Evolutionary conservation across 192 early-diverging fungal genomes (phyloP).

Genomic region (Dispira parvispora): DNA sequence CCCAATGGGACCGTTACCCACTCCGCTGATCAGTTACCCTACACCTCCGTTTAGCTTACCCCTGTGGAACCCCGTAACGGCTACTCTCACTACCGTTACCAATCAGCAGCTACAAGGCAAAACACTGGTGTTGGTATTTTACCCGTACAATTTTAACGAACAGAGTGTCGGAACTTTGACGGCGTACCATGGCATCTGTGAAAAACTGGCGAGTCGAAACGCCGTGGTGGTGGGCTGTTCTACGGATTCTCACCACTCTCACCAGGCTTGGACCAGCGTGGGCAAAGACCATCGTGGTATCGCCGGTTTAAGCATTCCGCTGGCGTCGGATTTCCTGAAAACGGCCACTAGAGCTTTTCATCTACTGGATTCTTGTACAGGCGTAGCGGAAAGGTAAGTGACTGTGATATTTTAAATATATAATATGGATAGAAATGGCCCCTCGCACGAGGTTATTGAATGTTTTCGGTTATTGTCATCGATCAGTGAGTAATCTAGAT

Average conservation of each 20-base stretch:
- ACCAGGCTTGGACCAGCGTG: background rate
- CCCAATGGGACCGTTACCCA: background rate
- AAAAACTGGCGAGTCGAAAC: background rate
- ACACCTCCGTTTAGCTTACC: background rate
- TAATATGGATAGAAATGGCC: background rate
- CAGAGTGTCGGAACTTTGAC: background rate
- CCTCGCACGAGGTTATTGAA: background rate
- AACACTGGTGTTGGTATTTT: background rate
- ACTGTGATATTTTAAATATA: background rate
- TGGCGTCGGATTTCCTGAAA: background rate
- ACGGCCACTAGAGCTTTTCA: background rate
- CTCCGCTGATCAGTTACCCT: background rate
- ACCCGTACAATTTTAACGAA: background rate
- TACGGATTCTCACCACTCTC: background rate
- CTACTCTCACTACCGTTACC: background rate
- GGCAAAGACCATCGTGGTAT: background rate
- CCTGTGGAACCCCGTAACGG: background rate
- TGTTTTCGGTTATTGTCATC: background rate
- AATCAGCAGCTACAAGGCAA: background rate
- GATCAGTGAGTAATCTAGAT: background rate
- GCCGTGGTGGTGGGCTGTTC: background rate
- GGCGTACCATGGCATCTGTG: background rate
- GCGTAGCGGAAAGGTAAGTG: background rate
- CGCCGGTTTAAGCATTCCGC: background rate
- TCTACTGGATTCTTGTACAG: background rate